Evolutionary conservation across 2,329 filamentous ascomycete genomes (phyloP).

Genomic region (Chaetoscypha palmicola): DNA sequence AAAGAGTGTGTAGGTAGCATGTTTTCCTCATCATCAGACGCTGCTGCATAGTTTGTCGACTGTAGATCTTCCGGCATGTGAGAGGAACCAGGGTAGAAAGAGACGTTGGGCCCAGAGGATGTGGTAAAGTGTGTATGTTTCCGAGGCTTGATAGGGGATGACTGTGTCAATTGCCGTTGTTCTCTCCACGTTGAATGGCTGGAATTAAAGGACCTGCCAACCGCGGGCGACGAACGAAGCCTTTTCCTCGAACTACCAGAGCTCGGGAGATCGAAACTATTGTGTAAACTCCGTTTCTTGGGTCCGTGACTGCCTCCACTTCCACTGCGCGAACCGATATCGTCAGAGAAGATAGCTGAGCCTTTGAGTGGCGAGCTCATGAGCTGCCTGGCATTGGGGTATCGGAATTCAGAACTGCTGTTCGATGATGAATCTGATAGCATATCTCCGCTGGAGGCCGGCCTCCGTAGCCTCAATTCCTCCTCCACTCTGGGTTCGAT

Average conservation of each 20-base stretch:
- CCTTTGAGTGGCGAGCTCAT: conserved; percentile 83
- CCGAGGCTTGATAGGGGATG: conserved; percentile 75
- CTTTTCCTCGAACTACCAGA: conserved; percentile 57
- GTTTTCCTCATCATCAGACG: conserved; percentile 75
- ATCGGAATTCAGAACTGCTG: conserved; percentile 69
- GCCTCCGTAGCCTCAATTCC: conserved; percentile 60
- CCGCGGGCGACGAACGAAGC: conserved; percentile 57
- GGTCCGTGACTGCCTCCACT: conserved; percentile 61
- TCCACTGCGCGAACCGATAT: conserved; percentile 51
- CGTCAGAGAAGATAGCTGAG: conserved; percentile 71
- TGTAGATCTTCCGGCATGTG: conserved; percentile 56
- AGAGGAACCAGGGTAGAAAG: conserved; percentile 59
- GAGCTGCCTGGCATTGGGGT: conserved; percentile 47
- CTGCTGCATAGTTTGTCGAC: conserved; percentile 53
- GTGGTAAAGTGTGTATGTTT: conserved; percentile 70
- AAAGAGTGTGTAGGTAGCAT: conserved; percentile 73
- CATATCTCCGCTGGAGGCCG: conserved; percentile 60
- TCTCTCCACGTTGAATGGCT: conserved; percentile 65
- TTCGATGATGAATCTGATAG: conserved; percentile 77
- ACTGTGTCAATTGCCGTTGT: conserved; percentile 69
- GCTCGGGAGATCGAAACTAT: conserved; percentile 46
- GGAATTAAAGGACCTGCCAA: conserved; percentile 49
- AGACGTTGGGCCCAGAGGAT: conserved; percentile 62
- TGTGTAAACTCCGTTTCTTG: conserved; percentile 57
- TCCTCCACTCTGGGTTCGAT: conserved; percentile 81